phyloP scores from a whole-genome alignment of 2,329 filamentous ascomycete genomes.

The Fusarium sp. region DNA sequence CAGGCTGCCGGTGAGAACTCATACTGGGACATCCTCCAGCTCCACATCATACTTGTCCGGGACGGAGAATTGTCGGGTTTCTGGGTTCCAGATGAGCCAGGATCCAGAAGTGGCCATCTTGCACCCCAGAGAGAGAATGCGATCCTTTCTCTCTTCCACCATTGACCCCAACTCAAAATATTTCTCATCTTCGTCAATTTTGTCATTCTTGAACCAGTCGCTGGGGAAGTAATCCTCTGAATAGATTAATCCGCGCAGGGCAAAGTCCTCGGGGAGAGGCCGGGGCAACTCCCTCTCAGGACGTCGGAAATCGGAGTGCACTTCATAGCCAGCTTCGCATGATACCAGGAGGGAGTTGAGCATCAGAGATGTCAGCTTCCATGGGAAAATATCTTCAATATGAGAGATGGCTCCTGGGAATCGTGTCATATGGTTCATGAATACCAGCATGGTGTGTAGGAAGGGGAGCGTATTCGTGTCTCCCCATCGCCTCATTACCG shows the following conservation, averaged over 20 bases:
- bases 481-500: slow-evolving; percentile 63
- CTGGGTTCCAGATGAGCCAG: slow-evolving; percentile 60
- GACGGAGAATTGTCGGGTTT: slow-evolving; percentile 54
- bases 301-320: slow-evolving; percentile 62
- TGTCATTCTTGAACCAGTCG: slow-evolving; percentile 68
- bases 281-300: slow-evolving; percentile 57
- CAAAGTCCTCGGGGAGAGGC: slow-evolving; percentile 77
- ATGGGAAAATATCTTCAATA: slow-evolving; percentile 62
- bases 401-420: slow-evolving; percentile 56
- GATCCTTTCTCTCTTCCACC: slow-evolving; percentile 65
- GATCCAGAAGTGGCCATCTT: slow-evolving; percentile 56
- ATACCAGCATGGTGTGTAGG: slow-evolving; percentile 71
- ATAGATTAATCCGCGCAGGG: slow-evolving; percentile 73
- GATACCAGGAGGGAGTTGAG: slow-evolving; percentile 52
- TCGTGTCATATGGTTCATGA: slow-evolving; percentile 61
- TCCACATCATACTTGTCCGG: slow-evolving; percentile 50
- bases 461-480: slow-evolving; percentile 72
- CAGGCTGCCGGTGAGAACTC: not conserved
- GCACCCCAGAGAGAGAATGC: slow-evolving; percentile 69
- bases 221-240: slow-evolving; percentile 68
- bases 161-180: slow-evolving; percentile 72
- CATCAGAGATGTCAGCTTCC: slow-evolving; percentile 57
- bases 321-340: slow-evolving; percentile 46
- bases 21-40: not conserved
- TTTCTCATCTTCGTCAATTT: slow-evolving; percentile 76